Evolutionary conservation across 75 land plant species (phyloP), one percentile per base, ranked within the genome.

Genomic region (Larix kaempferi): DNA sequence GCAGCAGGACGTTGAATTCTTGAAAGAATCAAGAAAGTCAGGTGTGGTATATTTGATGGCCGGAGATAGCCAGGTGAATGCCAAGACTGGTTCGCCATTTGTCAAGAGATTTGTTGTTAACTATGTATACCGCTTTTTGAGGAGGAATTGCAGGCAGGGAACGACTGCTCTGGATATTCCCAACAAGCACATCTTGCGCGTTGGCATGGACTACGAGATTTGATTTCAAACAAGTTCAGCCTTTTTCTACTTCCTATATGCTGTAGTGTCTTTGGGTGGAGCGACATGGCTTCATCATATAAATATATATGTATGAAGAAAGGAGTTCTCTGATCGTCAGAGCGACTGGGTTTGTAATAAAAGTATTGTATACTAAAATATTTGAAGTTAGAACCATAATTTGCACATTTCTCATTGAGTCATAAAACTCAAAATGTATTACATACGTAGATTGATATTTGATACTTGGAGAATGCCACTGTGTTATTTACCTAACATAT

Each of bases 41-140:
- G 92, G 94, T 0, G 91, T 94, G 49, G 91, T 87, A 19, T 83
- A 90, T 61, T 49, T 90, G 74, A 35, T 91, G 1, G n/a, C n/a
- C n/a, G 90, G 93, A 23, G 86, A 86, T 75, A 84, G 52, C 77
- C 88, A 87, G 59, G 83, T 88, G 52, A 80, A 76, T 12, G 93
- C 90, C 2, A 55, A 71, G 2, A 74, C 82, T 66, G 82, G 73
- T 54, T 49, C 86, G 0, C 15, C 69, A 5, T 7, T 86, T 8
- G 17, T 58, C 23, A 91, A 88, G 80, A 88, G 52, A 76, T 26
- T 91, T 29, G 26, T 89, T 61, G 82, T 91, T 37, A 41, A 91
- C 65, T 76, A 83, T 73, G 83, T 69, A 0, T 91, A 82, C 62
- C 76, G 80, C 76, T 76, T 84, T 61, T 14, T 91, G 76, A 80